Evolutionary conservation across 2,329 filamentous ascomycete species (phyloP), one percentile per base, ranked within the genome.

Genomic region (Fusarium humuli): DNA sequence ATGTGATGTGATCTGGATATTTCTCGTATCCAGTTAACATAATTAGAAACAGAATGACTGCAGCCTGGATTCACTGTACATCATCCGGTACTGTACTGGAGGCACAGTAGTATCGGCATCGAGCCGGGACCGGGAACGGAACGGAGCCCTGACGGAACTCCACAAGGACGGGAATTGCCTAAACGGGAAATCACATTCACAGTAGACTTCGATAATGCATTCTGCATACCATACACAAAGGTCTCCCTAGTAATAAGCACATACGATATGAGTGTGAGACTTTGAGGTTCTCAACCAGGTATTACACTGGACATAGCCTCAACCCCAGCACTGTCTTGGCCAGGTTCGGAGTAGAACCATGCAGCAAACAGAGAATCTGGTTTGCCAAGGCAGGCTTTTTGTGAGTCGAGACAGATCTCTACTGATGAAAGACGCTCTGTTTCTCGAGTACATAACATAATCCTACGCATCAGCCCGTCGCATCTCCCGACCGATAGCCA

Each of bases 121-220:
- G 10, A 40, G 13, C 48, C 69, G 57, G 57, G 49, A 46, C 61
- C 32, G 61, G 69, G 41, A 61, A 52, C 57, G 54, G 69, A 57
- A 42, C 37, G 52, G 40, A 52, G 32, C 18, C 32, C 29, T 69
- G 53, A 48, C 34, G 13, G 20, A 23, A 49, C 57, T 65, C 69
- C 65, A 71, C 49, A 25, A 44, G 9, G 44, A 20, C 13, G 18
- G 49, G 23, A 23, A 45, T 61, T 72, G 45, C 69, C 69, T 58
- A 72, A 72, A 67, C 41, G 44, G 69, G 69, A 42, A 72, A 67
- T 58, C 13, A 27, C 34, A 45, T 30, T 54, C 40, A 57, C 13
- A 47, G 16, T 16, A 22, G 42, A 37, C 34, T 52, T 41, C 44
- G 29, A 25, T 22, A 46, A 22, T 46, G 30, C 40, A 58, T 46